Evolutionary conservation across 2,329 filamentous ascomycete genomes (phyloP), one percentile per base, ranked within the genome.

Genomic region (Dothistroma septosporum): DNA sequence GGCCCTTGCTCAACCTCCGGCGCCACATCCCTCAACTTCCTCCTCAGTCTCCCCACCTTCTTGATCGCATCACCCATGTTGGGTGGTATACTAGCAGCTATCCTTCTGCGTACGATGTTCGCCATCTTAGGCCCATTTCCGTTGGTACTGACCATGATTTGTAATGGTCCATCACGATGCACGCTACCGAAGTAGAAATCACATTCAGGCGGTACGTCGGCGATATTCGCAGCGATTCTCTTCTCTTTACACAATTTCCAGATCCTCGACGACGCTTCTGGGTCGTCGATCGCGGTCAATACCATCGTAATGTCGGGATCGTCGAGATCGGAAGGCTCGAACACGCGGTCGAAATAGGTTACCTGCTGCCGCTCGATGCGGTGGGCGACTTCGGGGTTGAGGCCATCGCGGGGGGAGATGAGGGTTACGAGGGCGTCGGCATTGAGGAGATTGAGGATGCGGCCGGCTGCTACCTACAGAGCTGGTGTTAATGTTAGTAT

Each of bases 121-220:
- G 94, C 94, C 65, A 99, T 79, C 73, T 93, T 87, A 0, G 94
- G 94, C 0, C 94, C 94, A 74, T 96, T 97, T 56, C 94, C 94
- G 74, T 97, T 99, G 37, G 94, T 99, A 78, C 90, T 95, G 69
- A 99, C 93, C 94, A 99, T 99, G 71, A 99, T 88, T 79, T 99
- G 94, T 62, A 99, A 77, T 6, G 94, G 94, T 0, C 94, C 94
- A 74, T 99, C 94, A 55, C 94, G 88, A 77, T 99, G 91, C 44
- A 97, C 88, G 73, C 90, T 94, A 64, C 94, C 94, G 78, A 99
- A 99, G 81, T 97, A 99, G 74, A 99, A 99, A 73, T 99, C 94
- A 76, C 94, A 99, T 76, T 99, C 94, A 0, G 91, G 85, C 0
- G 94, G 94, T 3, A 99, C 94, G 74, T 99, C 94, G 67, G 94